Evolutionary conservation across 805 yeast species (phyloP).

Genomic region (Lachancea nothofagi): DNA sequence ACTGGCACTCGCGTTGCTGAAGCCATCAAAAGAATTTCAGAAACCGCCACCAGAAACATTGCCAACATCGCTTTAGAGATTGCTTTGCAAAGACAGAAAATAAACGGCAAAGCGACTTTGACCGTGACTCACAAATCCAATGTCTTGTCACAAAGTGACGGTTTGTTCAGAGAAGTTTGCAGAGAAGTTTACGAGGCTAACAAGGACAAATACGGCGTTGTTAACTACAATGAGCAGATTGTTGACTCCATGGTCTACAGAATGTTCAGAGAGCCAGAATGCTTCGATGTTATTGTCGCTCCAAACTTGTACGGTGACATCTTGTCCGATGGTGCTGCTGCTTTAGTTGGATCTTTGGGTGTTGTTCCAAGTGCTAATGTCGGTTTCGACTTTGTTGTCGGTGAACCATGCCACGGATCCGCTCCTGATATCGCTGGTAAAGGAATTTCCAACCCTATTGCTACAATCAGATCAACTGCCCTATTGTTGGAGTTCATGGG

Average conservation of each 20-base stretch:
- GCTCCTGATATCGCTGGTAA: constrained; percentile 98
- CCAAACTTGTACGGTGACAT: constrained; percentile 98
- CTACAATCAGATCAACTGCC: constrained; percentile 96
- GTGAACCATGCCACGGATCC: constrained; percentile 99
- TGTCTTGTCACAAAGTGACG: constrained; percentile 88
- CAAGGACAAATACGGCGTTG: constrained; percentile 49
- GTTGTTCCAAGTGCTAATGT: constrained; percentile 98
- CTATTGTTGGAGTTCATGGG: constrained; percentile 97
- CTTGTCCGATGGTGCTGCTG: constrained; percentile 96
- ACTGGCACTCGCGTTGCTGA: constrained; percentile 92
- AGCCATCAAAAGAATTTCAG: constrained; percentile 94
- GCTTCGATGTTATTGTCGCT: constrained; percentile 96
- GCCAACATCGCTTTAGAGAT: constrained; percentile 89
- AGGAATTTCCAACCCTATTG: constrained; percentile 93
- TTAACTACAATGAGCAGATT: constrained; percentile 86
- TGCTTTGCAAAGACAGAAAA: constrained; percentile 86
- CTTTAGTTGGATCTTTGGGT: constrained; percentile 94
- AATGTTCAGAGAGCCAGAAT: constrained; percentile 96
- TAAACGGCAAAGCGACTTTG: constrained; percentile 50
- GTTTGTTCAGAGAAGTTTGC: constrained; percentile 86
- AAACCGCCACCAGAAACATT: constrained; percentile 76
- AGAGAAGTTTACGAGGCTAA: constrained; percentile 44
- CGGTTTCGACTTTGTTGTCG: constrained; percentile 92
- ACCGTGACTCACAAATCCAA: constrained; percentile 97
- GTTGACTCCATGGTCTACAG: constrained; percentile 99